phyloP scores from a whole-genome alignment of 805 yeast genomes.

The Yamadazyma nakazawae region DNA sequence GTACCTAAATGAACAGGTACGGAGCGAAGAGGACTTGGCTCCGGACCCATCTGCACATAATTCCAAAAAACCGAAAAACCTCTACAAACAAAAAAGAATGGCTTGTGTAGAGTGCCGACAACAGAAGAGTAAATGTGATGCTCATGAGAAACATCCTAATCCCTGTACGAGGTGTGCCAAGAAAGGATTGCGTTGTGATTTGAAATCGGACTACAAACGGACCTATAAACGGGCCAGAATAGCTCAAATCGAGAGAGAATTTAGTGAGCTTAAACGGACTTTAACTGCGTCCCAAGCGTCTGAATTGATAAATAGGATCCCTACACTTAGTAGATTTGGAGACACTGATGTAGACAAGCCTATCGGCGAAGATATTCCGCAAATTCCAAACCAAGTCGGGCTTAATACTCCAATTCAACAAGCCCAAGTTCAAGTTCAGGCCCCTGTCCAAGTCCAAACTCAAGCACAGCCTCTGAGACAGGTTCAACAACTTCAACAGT shows the following conservation, averaged over 20 bases:
- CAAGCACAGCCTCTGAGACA: background rate
- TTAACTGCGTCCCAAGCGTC: constrained; percentile 36
- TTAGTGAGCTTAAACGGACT: constrained; percentile 61
- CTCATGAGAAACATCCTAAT: constrained; percentile 66
- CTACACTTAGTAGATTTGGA: constrained; percentile 17
- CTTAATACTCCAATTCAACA: background rate
- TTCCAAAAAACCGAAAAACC: constrained; percentile 3
- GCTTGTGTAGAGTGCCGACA: constrained; percentile 97
- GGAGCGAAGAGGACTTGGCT: constrained; percentile 9
- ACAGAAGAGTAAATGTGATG: constrained; percentile 90
- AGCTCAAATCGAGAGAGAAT: constrained; percentile 81
- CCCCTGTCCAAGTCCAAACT: background rate
- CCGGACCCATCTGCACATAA: background rate
- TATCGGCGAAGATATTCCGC: background rate
- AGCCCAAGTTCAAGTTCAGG: background rate
- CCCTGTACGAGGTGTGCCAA: constrained; percentile 83
- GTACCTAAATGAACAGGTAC: constrained; percentile 25
- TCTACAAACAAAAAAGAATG: constrained; percentile 47
- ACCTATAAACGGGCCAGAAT: constrained; percentile 84
- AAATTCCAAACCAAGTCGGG: background rate
- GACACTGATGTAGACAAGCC: background rate
- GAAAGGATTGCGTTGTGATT: constrained; percentile 63
- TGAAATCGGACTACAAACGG: constrained; percentile 80
- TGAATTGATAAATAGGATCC: constrained; percentile 27
- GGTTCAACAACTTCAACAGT: constrained; percentile 1